Evolutionary conservation across 2,329 filamentous ascomycete genomes (phyloP).

Genomic region (Didymella exigua): DNA sequence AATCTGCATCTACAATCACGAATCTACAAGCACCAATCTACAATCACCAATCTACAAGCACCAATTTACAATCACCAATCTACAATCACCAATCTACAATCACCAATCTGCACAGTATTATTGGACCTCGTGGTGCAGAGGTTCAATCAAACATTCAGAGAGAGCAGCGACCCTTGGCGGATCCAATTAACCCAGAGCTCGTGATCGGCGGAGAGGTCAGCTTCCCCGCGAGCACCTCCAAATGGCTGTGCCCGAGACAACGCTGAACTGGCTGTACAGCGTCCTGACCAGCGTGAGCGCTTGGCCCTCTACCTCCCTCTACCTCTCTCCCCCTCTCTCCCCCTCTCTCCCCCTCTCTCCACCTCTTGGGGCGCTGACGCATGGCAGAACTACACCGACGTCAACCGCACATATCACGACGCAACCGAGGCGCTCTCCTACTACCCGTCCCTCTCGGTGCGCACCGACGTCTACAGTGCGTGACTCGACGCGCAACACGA

Average conservation of each 20-base stretch:
- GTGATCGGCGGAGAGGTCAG: slow-evolving; percentile 13
- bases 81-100: neutral
- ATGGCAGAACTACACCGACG: slow-evolving; percentile 84
- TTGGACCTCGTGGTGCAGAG: no score
- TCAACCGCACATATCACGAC: slow-evolving; percentile 91
- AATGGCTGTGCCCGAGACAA: slow-evolving; percentile 79
- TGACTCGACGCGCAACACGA: slow-evolving; percentile 13
- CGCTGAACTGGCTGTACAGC: slow-evolving; percentile 94
- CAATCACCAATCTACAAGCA: no score
- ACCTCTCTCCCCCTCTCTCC: no score
- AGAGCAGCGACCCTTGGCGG: slow-evolving; percentile 5
- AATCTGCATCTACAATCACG: no score
- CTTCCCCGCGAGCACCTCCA: slow-evolving; percentile 33
- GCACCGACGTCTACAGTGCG: slow-evolving; percentile 95
- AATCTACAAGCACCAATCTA: no score
- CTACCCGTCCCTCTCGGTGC: slow-evolving; percentile 78
- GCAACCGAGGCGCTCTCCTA: slow-evolving; percentile 80
- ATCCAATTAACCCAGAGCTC: no score
- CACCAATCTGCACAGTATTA: no score
- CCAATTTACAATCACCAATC: no score
- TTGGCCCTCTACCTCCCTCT: neutral
- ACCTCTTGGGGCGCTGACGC: no score
- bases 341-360: no score
- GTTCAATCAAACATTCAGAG: neutral
- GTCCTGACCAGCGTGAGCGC: slow-evolving; percentile 65